Base-by-base conservation (phyloP, 345 rosid genomes). In the Hibiscus mutabilis region DNA sequence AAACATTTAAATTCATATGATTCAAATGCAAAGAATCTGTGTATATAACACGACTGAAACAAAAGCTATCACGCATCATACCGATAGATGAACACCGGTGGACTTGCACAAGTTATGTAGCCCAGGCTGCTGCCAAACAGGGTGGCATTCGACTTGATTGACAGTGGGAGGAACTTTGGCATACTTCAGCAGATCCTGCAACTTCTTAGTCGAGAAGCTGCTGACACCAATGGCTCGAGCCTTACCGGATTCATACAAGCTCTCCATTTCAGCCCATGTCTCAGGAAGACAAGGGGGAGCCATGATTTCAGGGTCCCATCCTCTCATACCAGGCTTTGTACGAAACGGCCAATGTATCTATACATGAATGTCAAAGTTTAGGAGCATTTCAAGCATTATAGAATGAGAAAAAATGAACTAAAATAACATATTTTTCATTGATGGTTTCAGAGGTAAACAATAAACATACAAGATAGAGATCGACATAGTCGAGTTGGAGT, bases 291-390 rank as follows among this genome's bases (percentile, higher is more conserved):
- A 78, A 8, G 79, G 33, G 0, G 88, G 87, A 73, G 74, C 81
- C 84, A 83, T 82, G 75, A 47, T 69, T 77, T 85, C 83, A 13
- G 85, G 85, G 19, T 68, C 80, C 61, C 77, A 85, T 0, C 88
- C 88, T 0, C 68, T 64, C 1, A 71, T 56, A n/a, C 88, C 89
- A 7, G 78, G 56, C 76, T 81, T 84, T 16, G 82, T 81, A 10
- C 89, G 78, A 61, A 87, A 77, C 52, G 89, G 92, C 89, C 88
- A 85, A 73, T 85, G 88, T 16, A 87, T 78, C 88, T 87, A 77
- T 11, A 68, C 16, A 12, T 3, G 16, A 73, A 59, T 16, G 3
- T 73, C 37, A 75, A 22, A 59, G 56, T 51, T 22, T n/a, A 15
- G 44, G 3, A 16, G 29, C 7, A 0, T 6, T 31, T 22, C 19